Base-by-base conservation (phyloP, 2,329 filamentous ascomycete genomes). In the Verticillium zaregamsianum region DNA sequence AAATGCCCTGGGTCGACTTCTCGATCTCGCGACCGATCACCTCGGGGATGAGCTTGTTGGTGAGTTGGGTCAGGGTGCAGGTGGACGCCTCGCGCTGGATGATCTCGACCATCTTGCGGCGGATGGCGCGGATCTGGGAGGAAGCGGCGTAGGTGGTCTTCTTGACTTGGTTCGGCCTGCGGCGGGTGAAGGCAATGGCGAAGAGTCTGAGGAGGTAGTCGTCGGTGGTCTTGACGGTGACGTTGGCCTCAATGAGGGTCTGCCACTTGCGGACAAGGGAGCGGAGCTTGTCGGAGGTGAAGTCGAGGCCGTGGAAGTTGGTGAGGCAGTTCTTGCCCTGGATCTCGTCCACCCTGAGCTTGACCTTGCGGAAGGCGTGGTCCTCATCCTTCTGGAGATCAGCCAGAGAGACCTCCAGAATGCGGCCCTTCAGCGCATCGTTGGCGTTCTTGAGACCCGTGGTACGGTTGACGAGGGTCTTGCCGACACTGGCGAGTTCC, bases 321-420 rank as follows among this genome's bases (percentile, higher is more conserved):
- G 95, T 98, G 82, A 99, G 85, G 86, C 95, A 98, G 90, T 97
- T 98, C 90, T 97, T 97, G 86, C 95, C 95, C 86, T 99, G 95
- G 68, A 99, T 89, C 85, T 99, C 95, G 77, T 99, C 95, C 74
- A 98, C 92, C 71, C 95, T 90, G 78, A 99, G 93, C 88, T 96
- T 97, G 80, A 99, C 87, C 88, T 99, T 99, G 85, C 95, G 94
- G 91, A 98, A 99, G 65, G 95, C 88, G 82, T 99, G 95, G 84
- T 98, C 95, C 87, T 99, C 95, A 79, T 99, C 95, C 85, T 97
- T 98, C 86, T 99, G 95, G 69, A 99, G 90, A 82, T 99, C 95
- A 78, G 95, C 95, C 76, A 99, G 90, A 69, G 94, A 98, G 71
- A 98, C 94, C 86, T 99, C 95, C 83, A 99, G 89, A 83, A 99